Percentiles rank a stretch among this genome's conserved stretches.
Conservation (phyloP, 768 basidiomycete genomes). For the Fomitopsis serialis region DNA sequence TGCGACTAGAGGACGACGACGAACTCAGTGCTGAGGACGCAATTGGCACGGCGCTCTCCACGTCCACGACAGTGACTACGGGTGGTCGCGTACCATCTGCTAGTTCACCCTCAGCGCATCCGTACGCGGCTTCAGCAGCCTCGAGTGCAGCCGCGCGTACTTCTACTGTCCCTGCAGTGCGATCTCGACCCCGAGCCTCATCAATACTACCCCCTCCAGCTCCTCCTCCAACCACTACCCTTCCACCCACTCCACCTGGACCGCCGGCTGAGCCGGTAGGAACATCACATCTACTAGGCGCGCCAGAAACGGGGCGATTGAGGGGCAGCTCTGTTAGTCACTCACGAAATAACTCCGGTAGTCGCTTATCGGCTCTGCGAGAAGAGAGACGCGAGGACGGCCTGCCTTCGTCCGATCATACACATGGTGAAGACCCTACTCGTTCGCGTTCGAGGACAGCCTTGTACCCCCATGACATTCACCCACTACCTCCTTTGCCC, state of each 20-base stretch:
- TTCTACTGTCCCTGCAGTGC: slow-evolving; percentile 7
- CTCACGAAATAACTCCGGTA: slow-evolving; percentile 48
- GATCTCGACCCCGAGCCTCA: slow-evolving; percentile 40
- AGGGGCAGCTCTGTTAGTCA: slow-evolving; percentile 51
- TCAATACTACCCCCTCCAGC: slow-evolving; percentile 61
- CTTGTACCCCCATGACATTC: slow-evolving; percentile 20
- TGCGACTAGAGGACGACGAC: neutral
- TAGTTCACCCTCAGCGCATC: slow-evolving; percentile 10
- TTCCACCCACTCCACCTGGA: slow-evolving; percentile 56
- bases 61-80: slow-evolving; percentile 1
- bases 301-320: slow-evolving; percentile 33
- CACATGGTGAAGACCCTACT: neutral
- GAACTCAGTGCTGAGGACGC: slow-evolving; percentile 1
- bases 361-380: slow-evolving; percentile 52
- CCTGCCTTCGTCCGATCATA: neutral
- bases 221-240: slow-evolving; percentile 55
- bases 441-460: neutral
- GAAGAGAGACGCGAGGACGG: slow-evolving; percentile 44
- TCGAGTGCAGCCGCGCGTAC: neutral
- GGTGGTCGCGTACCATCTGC: slow-evolving; percentile 3
- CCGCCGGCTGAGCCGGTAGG: slow-evolving; percentile 16
- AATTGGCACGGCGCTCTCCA: slow-evolving; percentile 1
- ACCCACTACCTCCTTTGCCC: slow-evolving; percentile 59
- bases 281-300: slow-evolving; percentile 25
- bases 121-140: slow-evolving; percentile 9